Evolutionary conservation across 169 alveolate species (phyloP), one percentile per base, ranked within the genome.

Genomic region (Plasmodium coatneyi): DNA sequence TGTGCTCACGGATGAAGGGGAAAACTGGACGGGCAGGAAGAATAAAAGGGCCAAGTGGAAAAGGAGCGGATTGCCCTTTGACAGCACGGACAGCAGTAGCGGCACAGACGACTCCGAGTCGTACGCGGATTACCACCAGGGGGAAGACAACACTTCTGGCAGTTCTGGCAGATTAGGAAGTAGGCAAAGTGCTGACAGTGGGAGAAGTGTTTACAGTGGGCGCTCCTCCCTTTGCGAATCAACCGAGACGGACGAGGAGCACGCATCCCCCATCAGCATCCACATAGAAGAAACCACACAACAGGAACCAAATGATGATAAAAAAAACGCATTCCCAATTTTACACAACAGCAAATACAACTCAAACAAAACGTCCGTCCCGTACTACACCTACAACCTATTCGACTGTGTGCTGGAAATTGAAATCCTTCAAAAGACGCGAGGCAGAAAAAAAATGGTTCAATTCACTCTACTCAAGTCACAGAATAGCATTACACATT

Each of bases 391-490:
- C 25, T 84, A 56, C 52, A 84, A 84, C 78, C 32, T 25, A 16
- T 84, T 84, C 30, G 84, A 84, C 25, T 74, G n/a, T 76, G 54
- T 84, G 72, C 54, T 84, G 52, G 76, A 84, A 72, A 22, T 84
- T 25, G 84, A 84, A 5, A 10, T 76, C 19, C 49, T 84, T 9
- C 34, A 84, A 19, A 84, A 84, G 66, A 34, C 41, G 41, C 52
- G 82, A 14, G 43, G 76, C 12, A 28, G 70, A 2, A 84, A 74
- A 76, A 52, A 72, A 32, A 1, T 84, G 2, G 25, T 84, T 19
- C 81, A 84, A n/a, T 84, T 84, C 60, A 70, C 93, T n/a, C 39
- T 84, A 1, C 54, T 84, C 10, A 84, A 76, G 9, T 84, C 93
- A 32, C 93, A 54, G 60, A 70, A 49, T 34, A 70, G 43, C 43